Evolutionary conservation across 768 basidiomycete species (phyloP), one percentile per base, ranked within the genome.

Genomic region (Lanmaoa pseudosensibilis): DNA sequence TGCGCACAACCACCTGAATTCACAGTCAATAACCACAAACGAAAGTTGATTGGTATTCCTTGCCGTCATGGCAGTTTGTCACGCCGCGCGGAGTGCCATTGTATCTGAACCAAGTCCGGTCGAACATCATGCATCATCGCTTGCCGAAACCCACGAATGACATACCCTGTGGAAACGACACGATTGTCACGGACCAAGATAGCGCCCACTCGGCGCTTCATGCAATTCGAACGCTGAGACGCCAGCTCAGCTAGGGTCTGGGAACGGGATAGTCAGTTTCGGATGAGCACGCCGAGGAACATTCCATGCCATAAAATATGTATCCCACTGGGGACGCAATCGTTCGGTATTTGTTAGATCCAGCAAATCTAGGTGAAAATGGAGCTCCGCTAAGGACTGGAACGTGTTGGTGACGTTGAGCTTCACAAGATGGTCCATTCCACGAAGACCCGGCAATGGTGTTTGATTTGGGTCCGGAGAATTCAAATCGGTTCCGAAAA

Each of bases 151-250:
- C 40, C 50, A 48, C 45, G 58, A 12, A 15, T 3, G 37, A 63
- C 77, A 48, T 73, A 90, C 89, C 91, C 91, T 13, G 91, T 90
- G 32, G 90, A 81, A 21, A 93, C 75, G 25, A 93, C 83, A 30
- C 90, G 83, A 59, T 88, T 85, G 54, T 90, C 87, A 0, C 92
- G 84, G 32, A 98, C 95, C 30, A 99, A 76, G 19, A 99, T 85
- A 0, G 95, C 95, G 9, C 97, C 97, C 0, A 99, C 97, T 3
- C 97, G 83, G 9, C 95, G 83, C 70, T 98, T 97, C 94, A 98
- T 97, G 69, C 95, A 97, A 67, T 97, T 97, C 5, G 93, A 94
- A 34, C 93, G 79, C 56, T 83, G 85, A 15, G 94, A 92, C 16
- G 94, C 94, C 37, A 98, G 80, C 18, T 88, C 88, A 15, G 96